These are phyloP conservation scores for Haberlea rhodopensis DNA, from an alignment of 257 asterid genomes.

Conservation along the genomic window DNA sequence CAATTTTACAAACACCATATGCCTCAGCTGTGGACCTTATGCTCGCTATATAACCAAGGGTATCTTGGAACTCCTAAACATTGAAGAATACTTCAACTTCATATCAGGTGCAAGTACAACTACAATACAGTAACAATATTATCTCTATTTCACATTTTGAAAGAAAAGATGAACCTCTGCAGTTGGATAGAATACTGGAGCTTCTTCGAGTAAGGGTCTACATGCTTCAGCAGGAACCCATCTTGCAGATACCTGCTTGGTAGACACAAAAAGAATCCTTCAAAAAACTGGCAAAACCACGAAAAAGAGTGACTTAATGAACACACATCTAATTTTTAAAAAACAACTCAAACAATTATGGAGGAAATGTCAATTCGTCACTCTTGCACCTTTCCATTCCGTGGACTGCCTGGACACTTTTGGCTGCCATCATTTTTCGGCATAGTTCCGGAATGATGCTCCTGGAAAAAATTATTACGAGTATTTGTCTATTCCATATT, in stretches of 20 bases:
- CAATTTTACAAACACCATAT: slow-evolving; percentile 69
- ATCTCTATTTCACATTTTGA: neutral
- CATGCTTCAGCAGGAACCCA: slow-evolving; percentile 70
- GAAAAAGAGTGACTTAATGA: too few species aligned
- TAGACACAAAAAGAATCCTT: neutral
- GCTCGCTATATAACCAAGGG: slow-evolving; percentile 66
- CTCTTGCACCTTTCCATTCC: slow-evolving; percentile 46
- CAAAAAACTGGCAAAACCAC: neutral
- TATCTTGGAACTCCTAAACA: slow-evolving; percentile 67
- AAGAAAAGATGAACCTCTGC: slow-evolving; percentile 43
- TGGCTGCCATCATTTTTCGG: slow-evolving; percentile 42
- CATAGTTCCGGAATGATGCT: slow-evolving; percentile 36
- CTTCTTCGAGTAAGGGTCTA: slow-evolving; percentile 59
- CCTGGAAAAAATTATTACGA: slow-evolving; percentile 36
- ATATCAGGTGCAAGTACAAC: slow-evolving; percentile 4
- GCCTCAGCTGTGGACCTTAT: slow-evolving; percentile 62
- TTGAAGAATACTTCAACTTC: neutral
- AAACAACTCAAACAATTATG: too few species aligned
- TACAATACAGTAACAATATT: neutral
- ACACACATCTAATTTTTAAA: too few species aligned
- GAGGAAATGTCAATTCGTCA: neutral
- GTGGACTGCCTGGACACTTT: slow-evolving; percentile 54
- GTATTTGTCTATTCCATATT: too few species aligned
- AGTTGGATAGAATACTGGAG: slow-evolving; percentile 72
- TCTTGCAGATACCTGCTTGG: slow-evolving; percentile 51